Conservation (phyloP, 768 basidiomycete species). For the Suillus paluster region DNA sequence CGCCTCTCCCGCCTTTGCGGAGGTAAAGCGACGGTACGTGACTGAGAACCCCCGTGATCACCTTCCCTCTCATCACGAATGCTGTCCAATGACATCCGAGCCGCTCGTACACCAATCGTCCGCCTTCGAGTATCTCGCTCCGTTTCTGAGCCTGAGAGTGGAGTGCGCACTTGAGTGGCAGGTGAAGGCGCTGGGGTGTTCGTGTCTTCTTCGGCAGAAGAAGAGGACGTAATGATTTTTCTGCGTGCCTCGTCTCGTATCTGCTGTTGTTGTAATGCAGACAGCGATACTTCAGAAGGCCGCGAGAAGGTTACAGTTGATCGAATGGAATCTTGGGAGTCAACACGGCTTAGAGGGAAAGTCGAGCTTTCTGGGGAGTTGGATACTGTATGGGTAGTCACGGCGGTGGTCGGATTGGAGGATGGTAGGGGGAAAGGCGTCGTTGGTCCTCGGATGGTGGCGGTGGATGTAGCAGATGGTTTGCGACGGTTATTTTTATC, state of each 20-base stretch:
- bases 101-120: conserved; percentile 42
- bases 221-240: conserved; percentile 38
- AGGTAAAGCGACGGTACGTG: conserved; percentile 39
- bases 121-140: conserved; percentile 48
- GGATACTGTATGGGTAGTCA: conserved; percentile 68
- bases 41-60: conserved; percentile 47
- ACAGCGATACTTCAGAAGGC: conserved; percentile 57
- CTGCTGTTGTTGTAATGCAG: conserved; percentile 59
- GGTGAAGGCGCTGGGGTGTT: conserved; percentile 14
- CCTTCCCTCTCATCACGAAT: conserved; percentile 32
- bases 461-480: conserved; percentile 46
- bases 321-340: conserved; percentile 50
- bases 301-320: conserved; percentile 68
- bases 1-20: conserved; percentile 46
- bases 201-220: conserved; percentile 28
- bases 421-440: conserved; percentile 55
- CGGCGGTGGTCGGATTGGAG: conserved; percentile 65
- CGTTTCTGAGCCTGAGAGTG: conserved; percentile 53
- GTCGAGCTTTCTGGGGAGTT: conserved; percentile 42
- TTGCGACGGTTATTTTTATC: conserved; percentile 43
- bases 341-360: conserved; percentile 44
- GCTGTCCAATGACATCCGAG: conserved; percentile 52
- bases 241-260: conserved; percentile 40
- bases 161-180: conserved; percentile 27
- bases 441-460: conserved; percentile 48